Evolutionary conservation across 106 monocot species (phyloP).

Genomic region (Acanthochlamys bracteata): DNA sequence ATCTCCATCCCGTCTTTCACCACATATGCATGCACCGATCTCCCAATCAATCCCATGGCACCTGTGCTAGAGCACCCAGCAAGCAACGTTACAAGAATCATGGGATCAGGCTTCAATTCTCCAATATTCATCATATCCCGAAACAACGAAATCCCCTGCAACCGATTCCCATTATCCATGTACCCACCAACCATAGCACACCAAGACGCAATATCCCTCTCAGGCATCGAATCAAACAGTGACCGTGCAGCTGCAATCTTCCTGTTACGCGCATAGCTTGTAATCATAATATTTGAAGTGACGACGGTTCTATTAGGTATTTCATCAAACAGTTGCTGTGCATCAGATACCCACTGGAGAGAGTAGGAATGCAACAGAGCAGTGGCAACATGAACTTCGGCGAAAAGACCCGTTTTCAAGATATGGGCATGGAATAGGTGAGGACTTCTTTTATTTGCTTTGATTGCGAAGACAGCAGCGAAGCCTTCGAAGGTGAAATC

Average conservation of each 20-base stretch:
- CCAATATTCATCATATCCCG: conserved; percentile 30
- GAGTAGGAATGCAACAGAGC: conserved; percentile 43
- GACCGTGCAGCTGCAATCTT: conserved; percentile 20
- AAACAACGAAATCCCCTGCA: conserved; percentile 35
- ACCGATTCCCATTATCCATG: conserved; percentile 9
- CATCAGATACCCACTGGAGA: conserved; percentile 16
- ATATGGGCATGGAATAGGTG: conserved; percentile 45
- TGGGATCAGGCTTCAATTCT: conserved; percentile 19
- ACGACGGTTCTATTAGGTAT: conserved; percentile 35
- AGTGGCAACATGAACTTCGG: conserved; percentile 41
- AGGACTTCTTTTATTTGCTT: conserved; percentile 25
- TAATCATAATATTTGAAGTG: conserved; percentile 49
- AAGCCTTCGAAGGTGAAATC: conserved; percentile 20
- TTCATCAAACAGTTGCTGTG: conserved; percentile 51
- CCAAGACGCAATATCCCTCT: conserved; percentile 52
- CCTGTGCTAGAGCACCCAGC: conserved; percentile 24
- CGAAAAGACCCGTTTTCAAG: conserved; percentile 34
- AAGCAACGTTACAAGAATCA: conserved; percentile 36
- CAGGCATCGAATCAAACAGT: conserved; percentile 39
- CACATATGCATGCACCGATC: conserved; percentile 48
- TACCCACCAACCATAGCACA: conserved; percentile 47
- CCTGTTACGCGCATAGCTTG: conserved; percentile 13
- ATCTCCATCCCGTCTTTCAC: conserved; percentile 20
- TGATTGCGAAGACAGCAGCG: conserved; percentile 47
- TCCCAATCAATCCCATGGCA: conserved; percentile 26